Base-by-base conservation (phyloP, 169 alveolate genomes). In the Pseudocohnilembus persalinus region DNA sequence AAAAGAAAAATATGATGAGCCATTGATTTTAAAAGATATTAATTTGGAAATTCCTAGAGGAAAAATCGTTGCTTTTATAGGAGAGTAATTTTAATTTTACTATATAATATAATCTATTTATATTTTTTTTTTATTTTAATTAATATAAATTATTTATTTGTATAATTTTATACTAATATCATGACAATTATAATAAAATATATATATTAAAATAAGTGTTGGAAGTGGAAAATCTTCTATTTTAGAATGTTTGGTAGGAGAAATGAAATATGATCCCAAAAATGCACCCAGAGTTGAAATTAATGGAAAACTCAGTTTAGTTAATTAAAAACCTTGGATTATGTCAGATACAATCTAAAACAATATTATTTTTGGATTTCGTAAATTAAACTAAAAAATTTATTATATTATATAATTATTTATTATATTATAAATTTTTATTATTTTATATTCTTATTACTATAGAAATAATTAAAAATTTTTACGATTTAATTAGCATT, bases 311-410 rank as follows among this genome's bases (percentile, higher is more conserved):
- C 31, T 91, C 28, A 74, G 94, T 0, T 88, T 84, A 81, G 92
- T 90, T 1, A 65, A 85, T 81, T 85, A 90, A 76, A 88, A 74
- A 20, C 87, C 96, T 4, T 95, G 97, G 97, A 93, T 95, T 30
- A 78, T 91, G 83, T 93, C 92, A 81, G 92, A 84, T 26, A 93
- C 96, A 4, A 88, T 95, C 0, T 83, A 92, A 82, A 95, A 95
- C 11, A 95, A 95, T 80, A 92, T 95, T 27, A 24, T 92, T 33
- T 95, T 95, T 88, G 96, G 94, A 34, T 73, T 73, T 26, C 83
- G 68, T 49, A 49, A 49, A 49, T 11, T n/a, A n/a, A n/a, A n/a
- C n/a, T n/a, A n/a, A n/a, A n/a, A n/a, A n/a, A n/a, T n/a, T n/a
- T n/a, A n/a, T n/a, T n/a, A n/a, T n/a, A n/a, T n/a, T n/a, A n/a